These are phyloP conservation scores for Coemansia sp. DNA, from an alignment of 192 early-diverging fungal genomes.

Conservation along the genomic window DNA sequence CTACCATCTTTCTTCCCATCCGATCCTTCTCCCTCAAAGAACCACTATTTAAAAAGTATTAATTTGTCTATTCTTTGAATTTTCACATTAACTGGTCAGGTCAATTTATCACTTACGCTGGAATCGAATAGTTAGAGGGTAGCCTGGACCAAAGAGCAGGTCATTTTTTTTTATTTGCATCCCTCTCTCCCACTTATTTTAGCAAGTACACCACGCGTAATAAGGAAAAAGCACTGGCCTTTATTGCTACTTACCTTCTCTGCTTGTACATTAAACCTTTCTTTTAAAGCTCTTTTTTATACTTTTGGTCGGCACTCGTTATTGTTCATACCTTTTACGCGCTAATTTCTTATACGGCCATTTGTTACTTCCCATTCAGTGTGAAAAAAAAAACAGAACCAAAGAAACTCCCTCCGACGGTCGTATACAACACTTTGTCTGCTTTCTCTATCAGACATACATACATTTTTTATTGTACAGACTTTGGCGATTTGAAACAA, in stretches of 20 bases:
- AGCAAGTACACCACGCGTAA: not conserved
- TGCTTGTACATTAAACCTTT: conserved; percentile 1
- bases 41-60: not conserved
- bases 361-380: not conserved
- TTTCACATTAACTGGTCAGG: not conserved
- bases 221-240: not conserved
- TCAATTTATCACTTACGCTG: not conserved
- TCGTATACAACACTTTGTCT: not conserved
- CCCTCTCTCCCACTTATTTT: not conserved
- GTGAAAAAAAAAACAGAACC: not conserved
- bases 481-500: not conserved
- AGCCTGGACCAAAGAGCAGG: not conserved
- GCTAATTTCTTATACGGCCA: conserved; percentile 2
- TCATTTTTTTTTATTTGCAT: not conserved
- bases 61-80: not conserved
- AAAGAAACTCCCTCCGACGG: not conserved
- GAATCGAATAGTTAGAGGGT: not conserved
- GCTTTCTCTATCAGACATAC: not conserved
- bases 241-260: not conserved
- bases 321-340: conserved; percentile 7
- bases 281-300: not conserved
- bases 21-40: not conserved
- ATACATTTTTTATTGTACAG: not conserved
- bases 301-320: conserved; percentile 3
- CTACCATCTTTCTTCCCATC: not conserved